A percentile compares a stretch with the other conserved stretches of the same genome.
These are phyloP conservation scores for Biancaea sappan DNA, from an alignment of 306 rosid genomes.

Conservation along the genomic window DNA sequence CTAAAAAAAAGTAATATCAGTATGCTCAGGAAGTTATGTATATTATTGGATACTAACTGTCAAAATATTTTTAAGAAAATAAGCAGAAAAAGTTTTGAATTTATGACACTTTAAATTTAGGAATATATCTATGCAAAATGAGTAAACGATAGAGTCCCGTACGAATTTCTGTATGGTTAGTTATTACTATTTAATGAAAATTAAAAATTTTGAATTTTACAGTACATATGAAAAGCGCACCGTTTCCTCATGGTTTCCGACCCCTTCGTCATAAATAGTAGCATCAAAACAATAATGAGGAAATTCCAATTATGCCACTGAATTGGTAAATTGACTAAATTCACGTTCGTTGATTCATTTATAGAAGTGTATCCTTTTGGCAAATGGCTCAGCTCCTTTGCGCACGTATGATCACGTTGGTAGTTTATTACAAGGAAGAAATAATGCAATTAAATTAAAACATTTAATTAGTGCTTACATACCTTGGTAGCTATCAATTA, in stretches of 20 bases:
- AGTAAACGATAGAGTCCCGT: background rate
- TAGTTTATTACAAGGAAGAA: too few relatives aligned
- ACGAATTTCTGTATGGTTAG: background rate
- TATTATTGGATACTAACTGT: background rate
- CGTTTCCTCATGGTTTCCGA: background rate
- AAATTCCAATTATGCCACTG: background rate
- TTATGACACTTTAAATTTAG: background rate
- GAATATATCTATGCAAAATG: background rate
- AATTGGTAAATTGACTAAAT: background rate
- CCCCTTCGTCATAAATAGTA: background rate
- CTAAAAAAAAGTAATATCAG: too few relatives aligned
- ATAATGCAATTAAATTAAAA: too few relatives aligned
- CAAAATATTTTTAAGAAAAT: background rate
- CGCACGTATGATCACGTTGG: too few relatives aligned
- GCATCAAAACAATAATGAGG: background rate
- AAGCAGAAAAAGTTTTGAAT: background rate
- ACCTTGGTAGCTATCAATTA: too few relatives aligned
- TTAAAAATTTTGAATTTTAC: background rate
- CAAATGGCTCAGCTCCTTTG: too few relatives aligned
- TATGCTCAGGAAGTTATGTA: background rate
- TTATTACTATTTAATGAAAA: background rate
- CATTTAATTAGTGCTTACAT: too few relatives aligned
- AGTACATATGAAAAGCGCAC: too few relatives aligned
- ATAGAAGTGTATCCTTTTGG: too few relatives aligned
- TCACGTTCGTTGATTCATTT: background rate